Evolutionary conservation across 1,139 yeast genomes (phyloP).

Genomic region (Hyphopichia khmerensis): DNA sequence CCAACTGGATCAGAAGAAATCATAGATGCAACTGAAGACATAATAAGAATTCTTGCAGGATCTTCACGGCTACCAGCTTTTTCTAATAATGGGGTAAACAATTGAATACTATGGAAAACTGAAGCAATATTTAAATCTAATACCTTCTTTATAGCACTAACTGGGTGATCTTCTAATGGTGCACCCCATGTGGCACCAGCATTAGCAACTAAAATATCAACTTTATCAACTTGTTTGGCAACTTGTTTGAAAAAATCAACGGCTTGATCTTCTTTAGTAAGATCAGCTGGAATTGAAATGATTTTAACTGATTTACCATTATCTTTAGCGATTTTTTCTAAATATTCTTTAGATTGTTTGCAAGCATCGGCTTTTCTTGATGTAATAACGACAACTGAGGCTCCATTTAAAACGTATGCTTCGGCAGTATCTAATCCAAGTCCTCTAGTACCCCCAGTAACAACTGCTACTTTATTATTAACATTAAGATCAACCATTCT

Average conservation of each 20-base stretch:
- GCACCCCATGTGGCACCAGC: slow-evolving; percentile 88
- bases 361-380: slow-evolving; percentile 69
- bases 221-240: slow-evolving; percentile 37
- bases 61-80: slow-evolving; percentile 55
- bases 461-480: slow-evolving; percentile 64
- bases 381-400: slow-evolving; percentile 60
- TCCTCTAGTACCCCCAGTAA: slow-evolving; percentile 83
- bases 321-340: slow-evolving; percentile 47
- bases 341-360: slow-evolving; percentile 52
- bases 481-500: slow-evolving; percentile 52
- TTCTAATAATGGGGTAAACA: slow-evolving; percentile 57
- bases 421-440: slow-evolving; percentile 72
- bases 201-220: slow-evolving; percentile 70
- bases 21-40: slow-evolving; percentile 61
- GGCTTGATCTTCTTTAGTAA: slow-evolving; percentile 53
- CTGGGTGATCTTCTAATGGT: slow-evolving; percentile 60
- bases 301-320: slow-evolving; percentile 46
- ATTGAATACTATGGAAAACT: slow-evolving; percentile 68
- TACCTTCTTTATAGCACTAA: slow-evolving; percentile 62
- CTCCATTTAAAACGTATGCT: slow-evolving; percentile 62
- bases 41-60: slow-evolving; percentile 66
- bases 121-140: slow-evolving; percentile 66
- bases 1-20: slow-evolving; percentile 50
- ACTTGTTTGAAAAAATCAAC: slow-evolving; percentile 46
- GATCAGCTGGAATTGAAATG: slow-evolving; percentile 59